Evolutionary conservation across 192 early-diverging fungal species (phyloP).

Genomic region (Chytriomyces confervae): DNA sequence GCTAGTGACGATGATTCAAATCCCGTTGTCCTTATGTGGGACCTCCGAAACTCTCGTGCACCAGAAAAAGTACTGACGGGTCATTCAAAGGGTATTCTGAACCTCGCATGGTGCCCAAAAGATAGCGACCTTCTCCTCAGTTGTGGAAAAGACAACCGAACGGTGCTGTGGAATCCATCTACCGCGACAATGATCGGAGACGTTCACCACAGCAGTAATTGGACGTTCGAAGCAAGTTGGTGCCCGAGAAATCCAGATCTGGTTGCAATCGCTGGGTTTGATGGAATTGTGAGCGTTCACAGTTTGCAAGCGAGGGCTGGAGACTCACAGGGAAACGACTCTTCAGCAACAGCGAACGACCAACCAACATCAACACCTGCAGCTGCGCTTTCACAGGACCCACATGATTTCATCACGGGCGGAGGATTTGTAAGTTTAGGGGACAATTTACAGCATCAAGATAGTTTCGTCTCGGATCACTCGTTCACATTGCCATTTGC

Average conservation of each 20-base stretch:
- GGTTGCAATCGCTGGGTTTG: constrained; percentile 86
- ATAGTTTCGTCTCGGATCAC: constrained; percentile 32
- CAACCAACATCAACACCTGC: too few species aligned
- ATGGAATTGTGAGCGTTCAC: constrained; percentile 90
- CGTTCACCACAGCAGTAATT: constrained; percentile 83
- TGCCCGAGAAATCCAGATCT: constrained; percentile 93
- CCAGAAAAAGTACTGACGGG: constrained; percentile 82
- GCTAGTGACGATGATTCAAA: constrained; percentile 90
- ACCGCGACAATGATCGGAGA: constrained; percentile 87
- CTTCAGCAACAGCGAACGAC: background rate
- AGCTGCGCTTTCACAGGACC: constrained; percentile 13
- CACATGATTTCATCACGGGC: constrained; percentile 27
- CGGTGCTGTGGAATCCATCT: constrained; percentile 85
- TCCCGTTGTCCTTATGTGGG: constrained; percentile 91
- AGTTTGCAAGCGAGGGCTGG: constrained; percentile 62
- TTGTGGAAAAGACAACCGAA: constrained; percentile 94
- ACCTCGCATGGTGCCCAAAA: constrained; percentile 93
- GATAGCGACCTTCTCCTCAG: constrained; percentile 92
- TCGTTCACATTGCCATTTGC: constrained; percentile 63
- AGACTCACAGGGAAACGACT: constrained; percentile 3
- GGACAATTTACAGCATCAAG: constrained; percentile 23
- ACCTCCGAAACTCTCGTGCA: constrained; percentile 92
- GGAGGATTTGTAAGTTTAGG: background rate
- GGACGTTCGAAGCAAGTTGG: constrained; percentile 97
- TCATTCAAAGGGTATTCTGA: constrained; percentile 89